These are phyloP conservation scores for Xylariales sp. DNA, from an alignment of 2,329 filamentous ascomycete genomes.

Conservation along the genomic window DNA sequence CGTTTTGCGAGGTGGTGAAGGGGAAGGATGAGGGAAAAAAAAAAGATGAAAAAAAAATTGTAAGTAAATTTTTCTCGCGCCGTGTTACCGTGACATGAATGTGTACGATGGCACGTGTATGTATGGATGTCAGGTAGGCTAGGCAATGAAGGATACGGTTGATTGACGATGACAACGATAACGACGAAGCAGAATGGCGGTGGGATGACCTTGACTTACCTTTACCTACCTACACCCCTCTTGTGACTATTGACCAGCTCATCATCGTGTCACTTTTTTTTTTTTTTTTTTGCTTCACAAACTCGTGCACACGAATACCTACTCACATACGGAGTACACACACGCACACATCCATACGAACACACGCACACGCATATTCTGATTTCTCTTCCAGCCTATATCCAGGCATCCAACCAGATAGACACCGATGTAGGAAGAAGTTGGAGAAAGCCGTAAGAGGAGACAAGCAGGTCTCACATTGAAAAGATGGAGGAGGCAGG, in stretches of 20 bases:
- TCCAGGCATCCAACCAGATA: neutral
- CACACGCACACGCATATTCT: neutral
- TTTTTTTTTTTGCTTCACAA: conserved; percentile 3
- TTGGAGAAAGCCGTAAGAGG: conserved; percentile 17
- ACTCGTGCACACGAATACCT: neutral
- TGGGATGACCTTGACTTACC: conserved; percentile 11
- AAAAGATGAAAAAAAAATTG: neutral
- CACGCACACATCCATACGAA: conserved; percentile 11
- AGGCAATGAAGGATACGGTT: neutral
- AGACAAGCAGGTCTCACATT: conserved; percentile 3
- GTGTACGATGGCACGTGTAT: too few species aligned
- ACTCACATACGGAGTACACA: neutral
- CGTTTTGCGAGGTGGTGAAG: conserved; percentile 25
- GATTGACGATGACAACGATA: conserved; percentile 1
- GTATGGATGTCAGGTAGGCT: neutral
- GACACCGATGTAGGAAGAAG: neutral
- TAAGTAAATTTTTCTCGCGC: neutral
- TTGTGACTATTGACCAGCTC: conserved; percentile 17
- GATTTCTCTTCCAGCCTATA: too few species aligned
- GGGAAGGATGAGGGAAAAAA: neutral
- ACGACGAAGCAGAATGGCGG: conserved; percentile 29
- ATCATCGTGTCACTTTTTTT: conserved; percentile 22
- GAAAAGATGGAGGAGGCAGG: neutral
- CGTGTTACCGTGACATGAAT: neutral
- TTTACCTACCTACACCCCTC: conserved; percentile 2